phyloP scores from a whole-genome alignment of 2,329 filamentous ascomycete species.

The Fusarium sp. region DNA sequence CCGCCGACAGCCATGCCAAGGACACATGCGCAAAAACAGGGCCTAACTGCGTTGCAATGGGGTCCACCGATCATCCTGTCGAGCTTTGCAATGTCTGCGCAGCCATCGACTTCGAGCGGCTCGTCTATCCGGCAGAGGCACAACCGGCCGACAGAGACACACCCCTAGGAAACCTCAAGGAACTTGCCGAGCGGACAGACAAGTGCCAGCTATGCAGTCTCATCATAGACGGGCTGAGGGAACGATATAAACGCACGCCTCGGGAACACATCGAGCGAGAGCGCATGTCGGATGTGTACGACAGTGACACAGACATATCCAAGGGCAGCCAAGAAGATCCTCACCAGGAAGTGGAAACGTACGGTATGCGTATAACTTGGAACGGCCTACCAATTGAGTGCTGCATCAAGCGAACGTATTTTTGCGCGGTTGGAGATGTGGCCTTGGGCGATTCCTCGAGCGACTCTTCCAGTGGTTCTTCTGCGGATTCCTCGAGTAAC shows the following conservation, averaged over 20 bases:
- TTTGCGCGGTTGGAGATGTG: neutral
- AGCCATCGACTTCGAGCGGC: slow-evolving; percentile 8
- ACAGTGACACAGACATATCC: neutral
- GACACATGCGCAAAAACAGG: no score
- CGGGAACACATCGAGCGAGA: no score
- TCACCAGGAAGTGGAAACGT: neutral
- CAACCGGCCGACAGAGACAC: no score
- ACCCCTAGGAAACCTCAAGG: slow-evolving; percentile 23
- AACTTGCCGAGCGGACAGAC: slow-evolving; percentile 1
- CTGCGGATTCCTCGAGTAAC: no score
- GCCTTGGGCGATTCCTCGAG: no score
- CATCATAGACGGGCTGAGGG: slow-evolving; percentile 11
- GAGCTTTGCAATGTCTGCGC: slow-evolving; percentile 4
- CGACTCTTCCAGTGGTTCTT: no score
- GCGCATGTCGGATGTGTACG: neutral
- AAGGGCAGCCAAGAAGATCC: neutral
- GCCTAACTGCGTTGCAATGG: neutral
- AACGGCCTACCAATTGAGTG: slow-evolving; percentile 1
- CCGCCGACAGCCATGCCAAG: no score
- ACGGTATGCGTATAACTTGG: slow-evolving; percentile 18
- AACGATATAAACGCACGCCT: slow-evolving; percentile 12
- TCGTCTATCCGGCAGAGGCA: slow-evolving; percentile 5
- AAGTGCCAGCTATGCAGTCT: slow-evolving; percentile 18
- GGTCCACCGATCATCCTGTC: neutral
- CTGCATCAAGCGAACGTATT: neutral